Evolutionary conservation across 352 stramenopile species (phyloP).

Genomic region (Thalassiosira livingstoniorum): DNA sequence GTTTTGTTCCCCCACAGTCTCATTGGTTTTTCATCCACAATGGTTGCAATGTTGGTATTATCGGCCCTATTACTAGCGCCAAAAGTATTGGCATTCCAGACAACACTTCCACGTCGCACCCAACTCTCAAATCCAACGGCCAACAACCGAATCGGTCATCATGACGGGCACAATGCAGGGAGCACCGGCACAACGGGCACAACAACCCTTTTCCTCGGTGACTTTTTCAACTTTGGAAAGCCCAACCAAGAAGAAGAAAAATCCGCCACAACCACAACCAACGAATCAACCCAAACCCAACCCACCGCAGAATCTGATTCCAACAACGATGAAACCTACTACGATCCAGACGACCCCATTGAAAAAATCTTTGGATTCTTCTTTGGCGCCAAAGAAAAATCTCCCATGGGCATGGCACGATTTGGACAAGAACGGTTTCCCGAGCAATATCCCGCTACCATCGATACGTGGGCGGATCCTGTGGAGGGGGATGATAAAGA

Average conservation of each 20-base stretch:
- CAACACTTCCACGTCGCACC: not conserved
- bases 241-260: constrained; percentile 25
- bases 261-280: not conserved
- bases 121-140: too few relatives aligned
- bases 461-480: constrained; percentile 72
- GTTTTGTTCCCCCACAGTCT: too few relatives aligned
- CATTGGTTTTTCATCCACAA: too few relatives aligned
- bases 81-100: not conserved
- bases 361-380: constrained; percentile 87
- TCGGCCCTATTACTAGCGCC: too few relatives aligned
- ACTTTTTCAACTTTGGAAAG: constrained; percentile 72
- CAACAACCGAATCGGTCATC: too few relatives aligned
- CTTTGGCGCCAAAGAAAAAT: constrained; percentile 83
- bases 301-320: not conserved
- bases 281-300: not conserved
- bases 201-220: constrained; percentile 39
- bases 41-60: too few relatives aligned
- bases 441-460: constrained; percentile 85
- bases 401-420: constrained; percentile 59
- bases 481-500: constrained; percentile 74
- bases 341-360: constrained; percentile 75
- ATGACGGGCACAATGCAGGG: not conserved
- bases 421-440: constrained; percentile 73
- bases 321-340: constrained; percentile 40
- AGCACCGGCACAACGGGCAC: not conserved